These are phyloP conservation scores for Auriscalpium microsporum DNA, from an alignment of 768 basidiomycete species.

Conservation along the genomic window DNA sequence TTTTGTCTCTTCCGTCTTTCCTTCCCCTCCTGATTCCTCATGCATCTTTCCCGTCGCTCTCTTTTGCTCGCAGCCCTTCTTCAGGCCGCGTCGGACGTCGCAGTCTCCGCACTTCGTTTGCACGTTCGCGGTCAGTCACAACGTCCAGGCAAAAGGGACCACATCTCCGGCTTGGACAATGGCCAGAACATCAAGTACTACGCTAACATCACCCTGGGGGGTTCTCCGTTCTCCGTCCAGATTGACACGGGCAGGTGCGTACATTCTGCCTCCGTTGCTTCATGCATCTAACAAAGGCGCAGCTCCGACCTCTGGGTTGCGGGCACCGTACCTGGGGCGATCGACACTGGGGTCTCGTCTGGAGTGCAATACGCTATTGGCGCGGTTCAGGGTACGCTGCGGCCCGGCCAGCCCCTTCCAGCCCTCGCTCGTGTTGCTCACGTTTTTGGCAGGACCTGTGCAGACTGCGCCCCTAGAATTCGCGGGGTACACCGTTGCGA, in stretches of 20 bases:
- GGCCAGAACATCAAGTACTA: conserved; percentile 27
- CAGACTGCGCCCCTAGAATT: conserved; percentile 37
- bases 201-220: conserved; percentile 34
- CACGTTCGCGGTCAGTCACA: conserved; percentile 1
- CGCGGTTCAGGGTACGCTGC: conserved; percentile 35
- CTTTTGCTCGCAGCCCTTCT: background rate
- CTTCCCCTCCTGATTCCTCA: background rate
- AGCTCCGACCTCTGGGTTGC: conserved; percentile 64
- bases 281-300: background rate
- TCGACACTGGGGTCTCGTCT: conserved; percentile 29
- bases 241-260: conserved; percentile 41
- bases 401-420: background rate
- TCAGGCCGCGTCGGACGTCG: background rate
- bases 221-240: conserved; percentile 23
- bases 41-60: background rate
- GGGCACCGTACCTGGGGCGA: conserved; percentile 32
- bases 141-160: conserved; percentile 18
- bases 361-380: conserved; percentile 49
- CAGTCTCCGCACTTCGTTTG: background rate
- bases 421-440: background rate
- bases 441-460: conserved; percentile 30
- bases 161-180: conserved; percentile 22
- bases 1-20: background rate
- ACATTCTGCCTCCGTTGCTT: background rate
- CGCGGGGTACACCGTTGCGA: conserved; percentile 32